phyloP scores from a whole-genome alignment of 495 filamentous ascomycete genomes.

The Antarctomyces pellizariae region DNA sequence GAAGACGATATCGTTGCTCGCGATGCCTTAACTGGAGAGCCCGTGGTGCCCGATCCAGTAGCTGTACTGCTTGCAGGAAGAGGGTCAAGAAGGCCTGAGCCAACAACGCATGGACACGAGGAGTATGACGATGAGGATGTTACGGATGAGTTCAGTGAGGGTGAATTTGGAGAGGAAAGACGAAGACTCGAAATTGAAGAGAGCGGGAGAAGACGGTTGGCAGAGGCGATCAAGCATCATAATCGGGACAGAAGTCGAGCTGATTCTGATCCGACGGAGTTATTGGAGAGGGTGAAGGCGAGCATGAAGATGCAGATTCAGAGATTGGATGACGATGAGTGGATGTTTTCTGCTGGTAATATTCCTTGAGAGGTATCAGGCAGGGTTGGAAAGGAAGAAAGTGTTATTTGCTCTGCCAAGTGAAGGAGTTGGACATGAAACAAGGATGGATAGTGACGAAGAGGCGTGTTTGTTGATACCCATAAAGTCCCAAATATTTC shows the following conservation, averaged over 20 bases:
- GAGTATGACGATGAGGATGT: conserved; percentile 20
- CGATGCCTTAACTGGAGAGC: conserved; percentile 45
- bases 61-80: conserved; percentile 23
- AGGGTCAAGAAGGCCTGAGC: conserved; percentile 26
- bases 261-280: conserved; percentile 42
- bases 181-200: not conserved
- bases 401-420: too few species aligned
- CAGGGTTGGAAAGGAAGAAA: too few species aligned
- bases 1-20: conserved; percentile 56
- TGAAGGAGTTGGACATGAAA: not conserved
- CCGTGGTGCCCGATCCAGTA: conserved; percentile 52
- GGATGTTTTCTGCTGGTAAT: conserved; percentile 58
- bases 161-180: conserved; percentile 5
- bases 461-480: too few species aligned
- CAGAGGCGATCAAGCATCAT: conserved; percentile 30
- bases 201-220: conserved; percentile 21
- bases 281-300: conserved; percentile 46
- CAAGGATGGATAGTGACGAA: not conserved
- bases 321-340: conserved; percentile 59
- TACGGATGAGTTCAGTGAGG: conserved; percentile 15
- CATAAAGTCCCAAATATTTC: too few species aligned
- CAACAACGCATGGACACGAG: conserved; percentile 19
- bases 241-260: conserved; percentile 37
- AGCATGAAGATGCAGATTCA: conserved; percentile 48
- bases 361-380: not conserved